Conservation (phyloP, 2,329 filamentous ascomycete genomes). For the Xylaria digitata region DNA sequence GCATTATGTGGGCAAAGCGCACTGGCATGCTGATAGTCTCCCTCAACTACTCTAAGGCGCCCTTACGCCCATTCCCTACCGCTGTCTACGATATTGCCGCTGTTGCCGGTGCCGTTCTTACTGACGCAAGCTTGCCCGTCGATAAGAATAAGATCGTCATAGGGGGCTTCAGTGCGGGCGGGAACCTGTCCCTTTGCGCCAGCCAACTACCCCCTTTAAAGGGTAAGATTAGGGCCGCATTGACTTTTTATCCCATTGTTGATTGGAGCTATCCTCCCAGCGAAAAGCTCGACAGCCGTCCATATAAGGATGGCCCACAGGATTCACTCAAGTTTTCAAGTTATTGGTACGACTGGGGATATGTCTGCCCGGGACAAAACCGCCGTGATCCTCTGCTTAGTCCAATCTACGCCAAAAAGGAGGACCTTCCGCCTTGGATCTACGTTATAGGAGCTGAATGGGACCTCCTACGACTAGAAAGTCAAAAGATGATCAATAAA, state of each 20-base stretch:
- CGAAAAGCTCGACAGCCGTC: neutral
- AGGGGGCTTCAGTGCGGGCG: conserved; percentile 15
- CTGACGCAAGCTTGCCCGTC: neutral
- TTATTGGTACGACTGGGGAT: conserved; percentile 17
- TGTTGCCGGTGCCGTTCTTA: neutral
- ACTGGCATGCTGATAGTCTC: conserved; percentile 8
- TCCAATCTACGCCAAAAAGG: conserved; percentile 1
- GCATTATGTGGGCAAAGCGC: conserved; percentile 13
- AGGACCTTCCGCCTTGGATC: conserved; percentile 7
- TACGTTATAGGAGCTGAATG: conserved; percentile 10
- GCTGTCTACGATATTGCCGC: conserved; percentile 3
- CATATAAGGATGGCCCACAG: conserved; percentile 4
- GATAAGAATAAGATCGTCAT: conserved; percentile 2
- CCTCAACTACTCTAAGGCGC: conserved; percentile 11
- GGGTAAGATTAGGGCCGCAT: neutral
- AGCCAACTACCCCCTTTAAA: conserved; percentile 1
- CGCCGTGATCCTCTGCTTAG: conserved; percentile 10
- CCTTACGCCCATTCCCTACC: neutral
- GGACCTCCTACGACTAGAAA: conserved; percentile 10
- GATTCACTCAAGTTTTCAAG: neutral
- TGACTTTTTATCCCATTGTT: conserved; percentile 11
- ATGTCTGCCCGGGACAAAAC: conserved; percentile 9
- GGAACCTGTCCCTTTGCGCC: conserved; percentile 2
- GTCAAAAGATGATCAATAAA: conserved; percentile 9
- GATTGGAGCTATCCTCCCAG: conserved; percentile 9